Evolutionary conservation across 192 early-diverging fungal genomes (phyloP).

Genomic region (Podila minutissima): DNA sequence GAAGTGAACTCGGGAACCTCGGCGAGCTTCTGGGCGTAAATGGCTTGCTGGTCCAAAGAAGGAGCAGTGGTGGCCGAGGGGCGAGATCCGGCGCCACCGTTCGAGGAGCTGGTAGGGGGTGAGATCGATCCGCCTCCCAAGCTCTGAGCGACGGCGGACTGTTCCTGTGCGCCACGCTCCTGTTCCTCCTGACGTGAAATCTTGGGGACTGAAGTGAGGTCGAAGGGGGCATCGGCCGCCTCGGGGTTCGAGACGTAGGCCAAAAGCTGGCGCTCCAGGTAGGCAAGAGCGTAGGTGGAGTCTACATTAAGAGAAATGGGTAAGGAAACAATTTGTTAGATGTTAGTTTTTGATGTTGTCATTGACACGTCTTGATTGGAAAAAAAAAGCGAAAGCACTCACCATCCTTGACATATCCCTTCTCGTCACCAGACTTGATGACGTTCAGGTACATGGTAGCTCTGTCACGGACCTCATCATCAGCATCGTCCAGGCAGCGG

Average conservation of each 20-base stretch:
- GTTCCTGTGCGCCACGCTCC: slow-evolving; percentile 69
- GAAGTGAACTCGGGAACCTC: slow-evolving; percentile 84
- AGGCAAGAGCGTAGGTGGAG: slow-evolving; percentile 84
- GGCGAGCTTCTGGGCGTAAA: slow-evolving; percentile 82
- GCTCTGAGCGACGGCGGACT: slow-evolving; percentile 30
- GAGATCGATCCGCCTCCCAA: slow-evolving; percentile 42
- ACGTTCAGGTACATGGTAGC: slow-evolving; percentile 90
- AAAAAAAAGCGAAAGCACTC: slow-evolving; percentile 13
- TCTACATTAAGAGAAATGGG: slow-evolving; percentile 58
- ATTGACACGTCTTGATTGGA: background rate
- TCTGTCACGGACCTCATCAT: slow-evolving; percentile 98
- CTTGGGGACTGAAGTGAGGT: slow-evolving; percentile 80
- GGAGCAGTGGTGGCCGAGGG: slow-evolving; percentile 46
- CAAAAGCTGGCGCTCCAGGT: slow-evolving; percentile 88
- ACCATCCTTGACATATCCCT: slow-evolving; percentile 88
- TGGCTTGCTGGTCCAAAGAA: slow-evolving; percentile 72
- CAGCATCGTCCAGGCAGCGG: slow-evolving; percentile 95
- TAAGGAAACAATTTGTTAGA: background rate
- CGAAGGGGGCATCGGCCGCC: slow-evolving; percentile 74
- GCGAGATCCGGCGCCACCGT: slow-evolving; percentile 42
- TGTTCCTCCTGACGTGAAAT: slow-evolving; percentile 91
- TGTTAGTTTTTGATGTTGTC: background rate
- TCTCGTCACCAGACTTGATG: slow-evolving; percentile 66
- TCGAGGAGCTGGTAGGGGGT: slow-evolving; percentile 30
- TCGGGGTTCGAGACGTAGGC: slow-evolving; percentile 83